Base-by-base conservation (phyloP, 768 basidiomycete species). In the Sistotremastrum niveocremeum region DNA sequence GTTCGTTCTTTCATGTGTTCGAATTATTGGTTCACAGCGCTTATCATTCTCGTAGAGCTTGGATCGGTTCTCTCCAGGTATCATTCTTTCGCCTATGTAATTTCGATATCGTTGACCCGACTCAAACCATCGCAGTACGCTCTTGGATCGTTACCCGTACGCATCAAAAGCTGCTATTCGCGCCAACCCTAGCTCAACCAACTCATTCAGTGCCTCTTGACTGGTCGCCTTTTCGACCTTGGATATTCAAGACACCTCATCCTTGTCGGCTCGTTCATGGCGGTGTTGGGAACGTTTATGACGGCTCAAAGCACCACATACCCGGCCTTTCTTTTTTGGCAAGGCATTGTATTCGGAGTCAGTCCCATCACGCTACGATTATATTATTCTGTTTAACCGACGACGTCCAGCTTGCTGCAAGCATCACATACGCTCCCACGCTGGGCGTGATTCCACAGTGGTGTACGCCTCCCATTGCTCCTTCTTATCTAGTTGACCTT, bases 321-420 rank as follows among this genome's bases (percentile, higher is more conserved):
- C 44, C 56, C 54, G 57, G 59, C 59, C 30, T 55, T 58, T 30
- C 47, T 61, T 32, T 48, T 61, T 8, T 53, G 53, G 36, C 59
- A 61, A 44, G 59, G 59, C 1, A 45, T 61, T 5, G 50, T 51
- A 3, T 45, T 56, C n/a, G 59, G 59, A 5, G 57, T 60, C 11
- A 49, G 57, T 37, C 47, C 7, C 28, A 4, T 32, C 10, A 1
- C 34, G 30, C 20, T 20, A 20, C 6, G n/a, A 6, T 33, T 34
- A 35, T 2, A 10, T 2, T 4, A 4, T 7, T 4, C 31, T 6
- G 28, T 9, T 40, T 2, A 34, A 41, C 9, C 34, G 46, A 12
- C 38, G 29, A 41, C 5, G 12, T 2, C 8, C 37, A 59, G 58
- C 4, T 56, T 33, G 46, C 51, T 9, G 55, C 54, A 7, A 58